Evolutionary conservation across 208 protist genomes (phyloP).

Genomic region (Naegleria lovaniensis): DNA sequence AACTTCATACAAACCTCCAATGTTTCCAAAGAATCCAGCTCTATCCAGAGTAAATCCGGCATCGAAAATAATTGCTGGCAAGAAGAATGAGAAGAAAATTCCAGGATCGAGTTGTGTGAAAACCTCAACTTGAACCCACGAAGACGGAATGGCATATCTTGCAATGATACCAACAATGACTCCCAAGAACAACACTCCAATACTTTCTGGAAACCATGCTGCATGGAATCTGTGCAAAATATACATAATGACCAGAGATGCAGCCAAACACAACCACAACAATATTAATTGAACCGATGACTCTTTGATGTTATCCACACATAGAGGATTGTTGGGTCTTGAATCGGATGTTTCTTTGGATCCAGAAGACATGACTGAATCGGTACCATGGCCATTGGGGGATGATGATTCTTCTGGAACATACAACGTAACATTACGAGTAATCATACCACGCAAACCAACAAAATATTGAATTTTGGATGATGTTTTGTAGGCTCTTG

Average conservation of each 20-base stretch:
- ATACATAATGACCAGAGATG: neutral
- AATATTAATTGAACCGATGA: neutral
- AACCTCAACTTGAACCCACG: neutral
- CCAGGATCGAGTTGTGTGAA: slow-evolving; percentile 24
- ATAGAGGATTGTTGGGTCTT: slow-evolving; percentile 1
- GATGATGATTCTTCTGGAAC: neutral
- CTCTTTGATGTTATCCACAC: slow-evolving; percentile 7
- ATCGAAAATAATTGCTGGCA: slow-evolving; percentile 29
- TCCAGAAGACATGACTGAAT: neutral
- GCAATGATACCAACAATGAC: neutral
- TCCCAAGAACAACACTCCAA: neutral
- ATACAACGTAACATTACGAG: neutral
- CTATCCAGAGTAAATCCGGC: slow-evolving; percentile 12
- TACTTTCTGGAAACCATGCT: slow-evolving; percentile 18
- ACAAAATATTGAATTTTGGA: neutral
- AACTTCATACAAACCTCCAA: neutral
- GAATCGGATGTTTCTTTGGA: neutral
- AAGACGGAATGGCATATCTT: neutral
- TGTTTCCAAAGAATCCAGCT: slow-evolving; percentile 25
- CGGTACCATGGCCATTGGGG: neutral
- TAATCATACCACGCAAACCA: neutral
- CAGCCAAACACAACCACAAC: neutral
- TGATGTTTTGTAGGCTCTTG: no score
- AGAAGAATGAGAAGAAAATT: slow-evolving; percentile 21
- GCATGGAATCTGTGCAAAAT: slow-evolving; percentile 20